Evolutionary conservation across 2,329 filamentous ascomycete genomes (phyloP).

Genomic region (Fusarium xylarioides): DNA sequence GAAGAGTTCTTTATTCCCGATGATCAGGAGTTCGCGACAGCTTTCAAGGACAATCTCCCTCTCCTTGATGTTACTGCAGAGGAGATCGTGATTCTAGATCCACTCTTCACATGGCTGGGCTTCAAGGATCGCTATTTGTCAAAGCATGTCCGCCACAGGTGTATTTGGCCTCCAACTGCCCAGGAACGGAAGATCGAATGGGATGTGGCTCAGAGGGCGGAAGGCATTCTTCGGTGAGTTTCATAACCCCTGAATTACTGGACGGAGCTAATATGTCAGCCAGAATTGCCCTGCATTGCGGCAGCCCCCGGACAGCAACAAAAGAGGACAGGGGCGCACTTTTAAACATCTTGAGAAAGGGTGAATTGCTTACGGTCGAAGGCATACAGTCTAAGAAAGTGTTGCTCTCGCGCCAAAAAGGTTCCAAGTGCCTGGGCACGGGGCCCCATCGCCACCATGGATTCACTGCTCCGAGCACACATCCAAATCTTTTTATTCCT

Average conservation of each 20-base stretch:
- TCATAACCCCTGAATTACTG: background rate
- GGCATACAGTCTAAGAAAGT: background rate
- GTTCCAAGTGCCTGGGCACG: background rate
- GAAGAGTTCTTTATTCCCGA: background rate
- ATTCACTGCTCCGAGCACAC: background rate
- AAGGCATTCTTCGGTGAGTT: background rate
- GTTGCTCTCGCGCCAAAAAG: background rate
- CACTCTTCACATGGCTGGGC: background rate
- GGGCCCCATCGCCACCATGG: background rate
- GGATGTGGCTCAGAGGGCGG: background rate
- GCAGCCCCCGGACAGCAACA: background rate
- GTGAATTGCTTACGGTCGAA: background rate
- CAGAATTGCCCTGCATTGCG: background rate
- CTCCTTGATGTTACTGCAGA: background rate
- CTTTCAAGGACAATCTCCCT: background rate
- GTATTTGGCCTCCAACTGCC: background rate
- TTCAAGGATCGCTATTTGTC: background rate
- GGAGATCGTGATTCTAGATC: background rate
- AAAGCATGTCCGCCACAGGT: background rate
- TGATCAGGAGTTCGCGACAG: background rate
- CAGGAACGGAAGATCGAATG: background rate
- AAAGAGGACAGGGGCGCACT: background rate
- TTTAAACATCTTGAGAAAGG: background rate
- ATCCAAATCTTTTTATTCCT: background rate
- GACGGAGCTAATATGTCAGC: background rate